phyloP scores from a whole-genome alignment of 1,139 yeast genomes.

The Taiozyma onychis region DNA sequence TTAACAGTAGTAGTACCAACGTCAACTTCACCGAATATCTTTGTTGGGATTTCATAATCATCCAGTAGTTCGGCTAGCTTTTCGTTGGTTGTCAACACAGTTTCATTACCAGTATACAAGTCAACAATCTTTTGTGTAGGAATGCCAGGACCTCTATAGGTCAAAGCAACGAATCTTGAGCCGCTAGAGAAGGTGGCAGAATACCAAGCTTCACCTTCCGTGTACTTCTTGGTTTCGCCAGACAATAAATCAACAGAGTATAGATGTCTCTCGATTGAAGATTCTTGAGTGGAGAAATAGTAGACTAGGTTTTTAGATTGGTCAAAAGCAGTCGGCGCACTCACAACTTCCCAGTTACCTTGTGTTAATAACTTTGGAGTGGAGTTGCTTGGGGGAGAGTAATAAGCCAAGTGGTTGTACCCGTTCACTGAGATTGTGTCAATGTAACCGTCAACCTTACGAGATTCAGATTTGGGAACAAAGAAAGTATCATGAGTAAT shows the following conservation, averaged over 20 bases:
- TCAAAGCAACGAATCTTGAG: constrained; percentile 52
- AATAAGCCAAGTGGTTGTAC: constrained; percentile 69
- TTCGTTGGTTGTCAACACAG: constrained; percentile 44
- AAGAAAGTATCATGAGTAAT: constrained; percentile 65
- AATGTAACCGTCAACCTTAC: constrained; percentile 56
- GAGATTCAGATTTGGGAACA: constrained; percentile 55
- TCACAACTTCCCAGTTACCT: constrained; percentile 69
- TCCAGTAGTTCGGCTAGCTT: constrained; percentile 34
- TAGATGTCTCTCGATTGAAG: constrained; percentile 58
- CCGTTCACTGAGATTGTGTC: constrained; percentile 67
- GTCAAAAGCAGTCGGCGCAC: constrained; percentile 59
- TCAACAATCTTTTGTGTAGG: constrained; percentile 65
- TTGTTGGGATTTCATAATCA: constrained; percentile 44
- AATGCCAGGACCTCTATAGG: constrained; percentile 58
- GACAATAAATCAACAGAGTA: constrained; percentile 41
- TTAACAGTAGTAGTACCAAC: constrained; percentile 45
- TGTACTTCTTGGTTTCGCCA: constrained; percentile 47
- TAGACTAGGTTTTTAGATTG: constrained; percentile 50
- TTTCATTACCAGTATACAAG: constrained; percentile 27
- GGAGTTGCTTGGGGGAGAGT: constrained; percentile 44
- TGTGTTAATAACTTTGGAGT: constrained; percentile 50
- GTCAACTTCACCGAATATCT: constrained; percentile 41
- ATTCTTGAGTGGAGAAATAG: constrained; percentile 57
- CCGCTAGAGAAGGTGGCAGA: constrained; percentile 65
- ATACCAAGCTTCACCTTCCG: constrained; percentile 58